Percentiles rank a stretch among this genome's conserved stretches.
phyloP scores from a whole-genome alignment of 768 basidiomycete genomes.

The Rhodotorula paludigena region DNA sequence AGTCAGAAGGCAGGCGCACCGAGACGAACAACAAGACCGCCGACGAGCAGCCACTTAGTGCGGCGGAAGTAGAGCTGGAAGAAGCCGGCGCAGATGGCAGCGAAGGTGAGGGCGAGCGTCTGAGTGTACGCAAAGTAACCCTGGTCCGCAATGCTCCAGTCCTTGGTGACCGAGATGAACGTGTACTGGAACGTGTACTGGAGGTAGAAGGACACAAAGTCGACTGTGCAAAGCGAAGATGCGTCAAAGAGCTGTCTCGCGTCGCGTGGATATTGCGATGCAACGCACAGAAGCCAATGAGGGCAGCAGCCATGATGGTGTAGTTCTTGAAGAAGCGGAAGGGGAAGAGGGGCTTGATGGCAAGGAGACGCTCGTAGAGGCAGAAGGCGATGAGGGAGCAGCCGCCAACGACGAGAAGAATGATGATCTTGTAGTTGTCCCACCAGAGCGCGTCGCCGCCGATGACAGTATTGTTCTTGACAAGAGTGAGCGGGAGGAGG shows the following conservation, averaged over 20 bases:
- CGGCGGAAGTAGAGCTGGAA: slow-evolving; percentile 56
- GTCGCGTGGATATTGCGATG: too few species aligned
- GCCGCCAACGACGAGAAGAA: slow-evolving; percentile 32
- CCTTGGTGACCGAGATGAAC: slow-evolving; percentile 6
- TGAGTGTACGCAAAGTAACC: slow-evolving; percentile 60
- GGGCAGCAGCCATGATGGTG: slow-evolving; percentile 58
- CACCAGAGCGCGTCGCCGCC: slow-evolving; percentile 10
- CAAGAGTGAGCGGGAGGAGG: slow-evolving; percentile 38
- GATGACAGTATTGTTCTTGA: too few species aligned
- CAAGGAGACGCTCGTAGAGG: slow-evolving; percentile 52
- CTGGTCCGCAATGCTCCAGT: slow-evolving; percentile 45
- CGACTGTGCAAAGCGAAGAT: slow-evolving; percentile 43
- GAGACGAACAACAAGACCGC: slow-evolving; percentile 60
- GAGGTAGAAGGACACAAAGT: slow-evolving; percentile 56
- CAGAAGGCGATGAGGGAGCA: slow-evolving; percentile 44
- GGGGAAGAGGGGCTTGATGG: slow-evolving; percentile 60
- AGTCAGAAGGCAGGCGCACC: not conserved
- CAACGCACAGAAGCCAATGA: slow-evolving; percentile 48
- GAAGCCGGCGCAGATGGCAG: slow-evolving; percentile 60
- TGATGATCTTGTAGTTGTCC: slow-evolving; percentile 39
- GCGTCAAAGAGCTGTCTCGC: too few species aligned
- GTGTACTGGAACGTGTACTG: slow-evolving; percentile 45
- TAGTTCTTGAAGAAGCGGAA: slow-evolving; percentile 58
- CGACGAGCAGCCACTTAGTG: slow-evolving; percentile 58
- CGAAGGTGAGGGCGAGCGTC: slow-evolving; percentile 53